phyloP scores from a whole-genome alignment of 1,284 basidiomycete genomes.

The Ceratorhiza oryzae-sativae region DNA sequence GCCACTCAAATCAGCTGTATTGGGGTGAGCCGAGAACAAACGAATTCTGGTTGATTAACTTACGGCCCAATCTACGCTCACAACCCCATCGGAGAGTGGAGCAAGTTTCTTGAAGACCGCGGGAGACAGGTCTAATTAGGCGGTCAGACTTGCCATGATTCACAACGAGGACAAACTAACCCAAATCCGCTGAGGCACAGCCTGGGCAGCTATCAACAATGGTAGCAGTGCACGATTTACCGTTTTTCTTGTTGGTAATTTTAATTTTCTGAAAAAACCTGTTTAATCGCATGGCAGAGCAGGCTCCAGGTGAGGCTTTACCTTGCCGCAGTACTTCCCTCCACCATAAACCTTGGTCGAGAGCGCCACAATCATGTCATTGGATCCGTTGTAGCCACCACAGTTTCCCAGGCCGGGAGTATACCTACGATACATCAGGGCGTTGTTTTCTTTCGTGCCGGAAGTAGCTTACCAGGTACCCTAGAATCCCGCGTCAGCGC shows the following conservation, averaged over 20 bases:
- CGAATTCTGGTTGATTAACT: too few relatives aligned
- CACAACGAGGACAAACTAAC: slow-evolving; percentile 37
- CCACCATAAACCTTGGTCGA: background rate
- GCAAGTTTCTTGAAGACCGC: slow-evolving; percentile 3
- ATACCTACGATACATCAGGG: background rate
- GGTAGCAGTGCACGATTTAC: slow-evolving; percentile 25
- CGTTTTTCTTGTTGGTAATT: slow-evolving; percentile 39
- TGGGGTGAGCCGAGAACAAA: too few relatives aligned
- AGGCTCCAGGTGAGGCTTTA: background rate
- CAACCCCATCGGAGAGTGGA: too few relatives aligned
- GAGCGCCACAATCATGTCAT: slow-evolving; percentile 33
- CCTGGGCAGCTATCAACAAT: slow-evolving; percentile 42
- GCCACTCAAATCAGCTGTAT: too few relatives aligned
- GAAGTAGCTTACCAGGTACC: slow-evolving; percentile 20
- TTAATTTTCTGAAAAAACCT: slow-evolving; percentile 23
- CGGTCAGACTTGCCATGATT: background rate
- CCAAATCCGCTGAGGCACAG: slow-evolving; percentile 31
- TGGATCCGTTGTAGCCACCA: slow-evolving; percentile 12
- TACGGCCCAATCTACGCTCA: too few relatives aligned
- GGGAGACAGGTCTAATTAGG: slow-evolving; percentile 10
- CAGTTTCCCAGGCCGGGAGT: slow-evolving; percentile 16
- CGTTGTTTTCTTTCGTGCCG: too few relatives aligned
- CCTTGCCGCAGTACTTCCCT: slow-evolving; percentile 27
- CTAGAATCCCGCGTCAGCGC: too few relatives aligned
- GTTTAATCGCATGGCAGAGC: too few relatives aligned